These are phyloP conservation scores for Penicillium tannophilum DNA, from an alignment of 495 filamentous ascomycete genomes.

Conservation along the genomic window DNA sequence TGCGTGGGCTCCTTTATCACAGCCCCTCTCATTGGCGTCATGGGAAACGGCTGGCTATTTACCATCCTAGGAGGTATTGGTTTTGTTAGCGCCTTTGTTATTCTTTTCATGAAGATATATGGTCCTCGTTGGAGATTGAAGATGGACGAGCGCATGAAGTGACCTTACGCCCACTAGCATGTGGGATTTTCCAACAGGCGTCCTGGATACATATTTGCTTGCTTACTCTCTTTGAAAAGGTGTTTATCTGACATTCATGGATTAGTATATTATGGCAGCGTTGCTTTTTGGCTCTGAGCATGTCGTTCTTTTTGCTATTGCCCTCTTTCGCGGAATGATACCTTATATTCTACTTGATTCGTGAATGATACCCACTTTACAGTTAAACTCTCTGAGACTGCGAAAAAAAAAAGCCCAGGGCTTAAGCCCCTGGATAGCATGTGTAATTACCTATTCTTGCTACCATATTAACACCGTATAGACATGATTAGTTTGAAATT, in stretches of 20 bases:
- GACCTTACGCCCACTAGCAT: background rate
- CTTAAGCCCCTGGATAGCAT: too few relatives aligned
- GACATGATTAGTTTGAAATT: too few relatives aligned
- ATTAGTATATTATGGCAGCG: background rate
- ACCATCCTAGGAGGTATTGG: slow-evolving; percentile 73
- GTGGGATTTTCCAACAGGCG: background rate
- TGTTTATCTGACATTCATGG: background rate
- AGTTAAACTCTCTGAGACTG: background rate
- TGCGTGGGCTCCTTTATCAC: slow-evolving; percentile 76
- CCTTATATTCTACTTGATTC: background rate
- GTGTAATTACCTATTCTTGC: too few relatives aligned
- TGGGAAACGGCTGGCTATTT: slow-evolving; percentile 89
- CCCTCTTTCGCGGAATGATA: background rate
- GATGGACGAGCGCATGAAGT: slow-evolving; percentile 55
- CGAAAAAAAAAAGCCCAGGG: too few relatives aligned
- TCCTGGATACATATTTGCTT: background rate
- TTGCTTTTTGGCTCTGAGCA: background rate
- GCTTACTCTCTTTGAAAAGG: background rate
- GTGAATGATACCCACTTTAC: background rate
- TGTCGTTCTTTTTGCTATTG: background rate
- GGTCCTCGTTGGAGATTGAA: slow-evolving; percentile 66
- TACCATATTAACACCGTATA: too few relatives aligned
- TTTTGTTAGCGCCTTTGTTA: slow-evolving; percentile 53
- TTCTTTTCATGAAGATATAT: slow-evolving; percentile 67
- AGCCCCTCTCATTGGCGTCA: slow-evolving; percentile 73